phyloP scores from a whole-genome alignment of 768 basidiomycete genomes.

The Phlebiopsis flavidoalba region DNA sequence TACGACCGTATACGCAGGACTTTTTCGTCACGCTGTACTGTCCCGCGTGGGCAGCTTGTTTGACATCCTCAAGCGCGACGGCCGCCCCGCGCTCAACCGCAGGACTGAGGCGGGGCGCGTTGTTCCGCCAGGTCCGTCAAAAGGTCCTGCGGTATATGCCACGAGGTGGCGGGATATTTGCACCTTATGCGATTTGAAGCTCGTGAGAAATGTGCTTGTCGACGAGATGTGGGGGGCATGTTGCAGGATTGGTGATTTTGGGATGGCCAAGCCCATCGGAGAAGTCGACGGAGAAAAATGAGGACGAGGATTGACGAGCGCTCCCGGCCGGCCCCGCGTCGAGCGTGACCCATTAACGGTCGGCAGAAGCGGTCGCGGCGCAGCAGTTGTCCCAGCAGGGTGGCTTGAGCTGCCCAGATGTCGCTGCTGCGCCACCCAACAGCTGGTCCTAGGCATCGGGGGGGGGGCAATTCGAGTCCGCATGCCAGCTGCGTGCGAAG shows the following conservation, averaged over 20 bases:
- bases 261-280: constrained; percentile 66
- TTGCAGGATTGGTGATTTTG: constrained; percentile 86
- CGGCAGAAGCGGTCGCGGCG: constrained; percentile 18
- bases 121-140: constrained; percentile 74
- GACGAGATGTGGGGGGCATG: constrained; percentile 69
- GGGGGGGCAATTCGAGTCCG: constrained; percentile 39
- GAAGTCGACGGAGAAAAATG: constrained; percentile 33
- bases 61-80: constrained; percentile 73
- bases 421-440: constrained; percentile 34
- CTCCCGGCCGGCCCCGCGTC: constrained; percentile 1
- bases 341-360: neutral
- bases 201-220: constrained; percentile 89
- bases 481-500: constrained; percentile 23
- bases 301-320: constrained; percentile 26
- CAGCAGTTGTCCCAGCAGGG: constrained; percentile 11
- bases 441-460: constrained; percentile 46
- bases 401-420: constrained; percentile 25
- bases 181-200: constrained; percentile 76
- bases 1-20: constrained; percentile 55
- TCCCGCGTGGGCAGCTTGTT: constrained; percentile 81
- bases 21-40: constrained; percentile 83
- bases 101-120: constrained; percentile 74
- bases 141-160: constrained; percentile 83
- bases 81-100: constrained; percentile 59
- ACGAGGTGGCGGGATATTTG: too few species aligned